Conservation (phyloP, 2,329 filamentous ascomycete genomes). For the Chaetomiaceae sp. region DNA sequence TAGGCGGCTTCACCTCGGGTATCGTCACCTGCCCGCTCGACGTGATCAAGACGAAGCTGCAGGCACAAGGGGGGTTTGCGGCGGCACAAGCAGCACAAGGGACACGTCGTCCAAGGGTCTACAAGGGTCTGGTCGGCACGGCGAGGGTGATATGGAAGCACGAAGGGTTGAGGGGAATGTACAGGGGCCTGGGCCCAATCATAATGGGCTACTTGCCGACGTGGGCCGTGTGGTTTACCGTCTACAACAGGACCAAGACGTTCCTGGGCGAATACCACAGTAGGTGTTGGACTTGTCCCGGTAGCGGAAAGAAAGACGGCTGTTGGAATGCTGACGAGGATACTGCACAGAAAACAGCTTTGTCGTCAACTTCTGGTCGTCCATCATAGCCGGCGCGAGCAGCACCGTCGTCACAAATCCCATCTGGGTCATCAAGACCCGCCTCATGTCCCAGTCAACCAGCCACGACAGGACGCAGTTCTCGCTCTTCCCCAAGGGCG, state of each 20-base stretch:
- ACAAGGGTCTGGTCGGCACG: constrained; percentile 82
- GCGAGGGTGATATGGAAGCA: constrained; percentile 78
- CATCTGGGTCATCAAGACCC: constrained; percentile 98
- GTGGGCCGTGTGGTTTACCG: constrained; percentile 96
- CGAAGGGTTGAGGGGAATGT: constrained; percentile 85
- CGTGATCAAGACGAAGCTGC: constrained; percentile 97
- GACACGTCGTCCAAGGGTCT: constrained; percentile 53
- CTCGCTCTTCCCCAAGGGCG: constrained; percentile 41
- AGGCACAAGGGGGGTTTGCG: constrained; percentile 82
- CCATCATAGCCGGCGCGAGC: constrained; percentile 82
- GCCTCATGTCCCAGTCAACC: constrained; percentile 84
- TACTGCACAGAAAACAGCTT: constrained; percentile 59
- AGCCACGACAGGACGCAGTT: constrained; percentile 40
- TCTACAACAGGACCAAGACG: constrained; percentile 85
- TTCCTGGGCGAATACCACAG: constrained; percentile 62
- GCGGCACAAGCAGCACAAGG: no score
- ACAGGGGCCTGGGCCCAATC: constrained; percentile 89
- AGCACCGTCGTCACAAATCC: constrained; percentile 94
- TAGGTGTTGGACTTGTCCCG: constrained; percentile 32
- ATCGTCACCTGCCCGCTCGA: constrained; percentile 95
- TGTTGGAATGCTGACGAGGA: constrained; percentile 8
- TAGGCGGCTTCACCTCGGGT: constrained; percentile 86
- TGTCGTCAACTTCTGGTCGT: constrained; percentile 79
- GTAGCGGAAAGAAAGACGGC: no score
- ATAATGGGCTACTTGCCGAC: constrained; percentile 93